Percentiles rank a stretch among this genome's conserved stretches.
phyloP scores from a whole-genome alignment of 371 early-diverging fungal genomes.

The Mucor mucedo region DNA sequence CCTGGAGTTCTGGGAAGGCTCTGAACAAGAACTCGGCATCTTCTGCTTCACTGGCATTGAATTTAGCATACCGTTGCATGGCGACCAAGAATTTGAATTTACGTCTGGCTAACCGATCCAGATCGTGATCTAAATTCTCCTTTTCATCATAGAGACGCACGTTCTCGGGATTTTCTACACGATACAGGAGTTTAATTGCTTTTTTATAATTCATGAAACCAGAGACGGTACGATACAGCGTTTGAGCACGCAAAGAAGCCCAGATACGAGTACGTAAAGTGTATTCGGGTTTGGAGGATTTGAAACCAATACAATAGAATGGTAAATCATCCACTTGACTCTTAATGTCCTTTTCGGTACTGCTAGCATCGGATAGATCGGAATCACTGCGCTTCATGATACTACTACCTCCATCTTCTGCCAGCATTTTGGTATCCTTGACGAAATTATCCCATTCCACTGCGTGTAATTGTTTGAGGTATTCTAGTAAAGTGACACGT shows the following conservation, averaged over 20 bases:
- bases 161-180: conserved; percentile 84
- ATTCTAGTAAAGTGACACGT: conserved; percentile 84
- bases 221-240: conserved; percentile 86
- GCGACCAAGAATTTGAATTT: conserved; percentile 89
- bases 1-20: conserved; percentile 81
- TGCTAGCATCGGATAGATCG: conserved; percentile 4
- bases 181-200: conserved; percentile 81
- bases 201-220: conserved; percentile 92
- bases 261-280: conserved; percentile 88
- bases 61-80: conserved; percentile 87
- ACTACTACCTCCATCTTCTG: conserved; percentile 59
- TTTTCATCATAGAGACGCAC: conserved; percentile 66
- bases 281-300: conserved; percentile 81
- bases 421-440: conserved; percentile 83
- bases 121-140: conserved; percentile 69
- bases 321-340: conserved; percentile 75
- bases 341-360: conserved; percentile 34
- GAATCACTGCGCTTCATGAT: conserved; percentile 19
- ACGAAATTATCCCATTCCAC: conserved; percentile 94
- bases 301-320: conserved; percentile 85
- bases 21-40: conserved; percentile 79
- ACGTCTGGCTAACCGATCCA: conserved; percentile 68
- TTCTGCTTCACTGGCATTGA: conserved; percentile 77
- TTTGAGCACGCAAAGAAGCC: conserved; percentile 90
- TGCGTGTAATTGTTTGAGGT: conserved; percentile 83